Percentiles rank a stretch among this genome's conserved stretches.
Conservation (phyloP, 805 yeast species). For the Cyberlindnera maclurae region DNA sequence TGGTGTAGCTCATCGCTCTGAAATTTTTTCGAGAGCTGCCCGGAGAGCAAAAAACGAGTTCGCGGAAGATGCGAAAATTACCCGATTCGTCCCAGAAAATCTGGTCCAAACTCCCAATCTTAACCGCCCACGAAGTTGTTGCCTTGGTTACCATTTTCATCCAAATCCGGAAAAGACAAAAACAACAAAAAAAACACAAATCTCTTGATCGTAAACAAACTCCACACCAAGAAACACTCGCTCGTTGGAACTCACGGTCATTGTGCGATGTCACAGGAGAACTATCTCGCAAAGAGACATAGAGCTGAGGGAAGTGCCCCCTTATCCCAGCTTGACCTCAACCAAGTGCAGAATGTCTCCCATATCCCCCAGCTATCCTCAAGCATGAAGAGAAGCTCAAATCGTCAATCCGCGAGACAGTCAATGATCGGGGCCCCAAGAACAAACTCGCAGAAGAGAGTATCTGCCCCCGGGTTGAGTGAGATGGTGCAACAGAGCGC, state of each 20-base stretch:
- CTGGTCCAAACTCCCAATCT: too few species aligned
- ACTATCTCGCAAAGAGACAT: constrained; percentile 13
- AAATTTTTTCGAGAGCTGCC: neutral
- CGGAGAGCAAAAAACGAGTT: neutral
- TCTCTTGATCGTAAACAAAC: neutral
- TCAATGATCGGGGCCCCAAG: constrained; percentile 27
- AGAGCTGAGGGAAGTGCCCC: constrained; percentile 15
- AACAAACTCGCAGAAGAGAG: constrained; percentile 15
- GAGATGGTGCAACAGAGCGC: constrained; percentile 24
- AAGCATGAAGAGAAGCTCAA: constrained; percentile 17
- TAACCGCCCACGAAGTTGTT: too few species aligned
- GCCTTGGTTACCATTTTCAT: neutral
- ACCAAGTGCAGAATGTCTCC: constrained; percentile 20
- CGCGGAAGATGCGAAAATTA: neutral
- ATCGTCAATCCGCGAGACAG: constrained; percentile 21
- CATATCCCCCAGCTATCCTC: constrained; percentile 23
- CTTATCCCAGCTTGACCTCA: constrained; percentile 20
- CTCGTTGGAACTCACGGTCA: neutral
- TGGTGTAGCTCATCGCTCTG: neutral
- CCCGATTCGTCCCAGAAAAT: too few species aligned
- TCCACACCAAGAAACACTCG: neutral
- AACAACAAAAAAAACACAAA: constrained; percentile 1
- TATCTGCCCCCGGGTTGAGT: constrained; percentile 19
- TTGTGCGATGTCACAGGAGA: constrained; percentile 20
- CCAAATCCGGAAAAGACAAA: neutral